Evolutionary conservation across 306 rosid species (phyloP), one percentile per base, ranked within the genome.

Genomic region (Cucurbita argyrosperma): DNA sequence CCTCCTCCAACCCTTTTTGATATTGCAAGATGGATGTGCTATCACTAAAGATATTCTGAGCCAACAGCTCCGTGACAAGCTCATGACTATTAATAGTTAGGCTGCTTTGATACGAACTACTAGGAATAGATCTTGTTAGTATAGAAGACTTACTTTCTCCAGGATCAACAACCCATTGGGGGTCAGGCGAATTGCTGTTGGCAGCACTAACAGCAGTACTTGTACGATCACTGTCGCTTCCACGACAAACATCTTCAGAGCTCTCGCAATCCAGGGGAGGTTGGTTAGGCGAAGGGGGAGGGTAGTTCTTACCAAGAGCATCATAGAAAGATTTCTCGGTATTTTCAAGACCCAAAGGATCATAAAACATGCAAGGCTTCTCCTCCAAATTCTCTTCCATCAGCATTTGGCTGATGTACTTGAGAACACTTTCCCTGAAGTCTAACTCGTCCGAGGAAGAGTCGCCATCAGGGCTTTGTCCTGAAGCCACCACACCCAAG

Each of bases 301-400:
- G 88, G 55, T 88, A 72, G n/a, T 76, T 84, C 19, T 70, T 68
- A 76, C 89, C 90, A 59, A 94, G 78, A 43, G 71, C 94, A 77
- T 94, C 97, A 56, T 85, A 94, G 83, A 94, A 94, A 0, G 94
- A 88, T 82, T 88, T 88, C 79, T 94, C 98, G 10, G 98, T 92
- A 79, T 76, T 84, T 63, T 82, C 86, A 46, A 94, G 96, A 13
- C 79, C 89, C 79, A 88, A 78, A 46, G 96, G 96, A 76, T 94
- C 92, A 40, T 81, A 87, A 80, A 91, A 88, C 96, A 88, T 86
- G 69, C 87, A 83, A 42, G 97, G 97, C 67, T 84, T 89, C 8
- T 80, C 84, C 77, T 87, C 95, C 70, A 90, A 81, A 73, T 87
- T 88, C 60, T 94, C 97, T 71, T 92, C 96, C 78, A 88, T 83